Evolutionary conservation across 495 filamentous ascomycete genomes (phyloP).

Genomic region (Penicillium daleae): DNA sequence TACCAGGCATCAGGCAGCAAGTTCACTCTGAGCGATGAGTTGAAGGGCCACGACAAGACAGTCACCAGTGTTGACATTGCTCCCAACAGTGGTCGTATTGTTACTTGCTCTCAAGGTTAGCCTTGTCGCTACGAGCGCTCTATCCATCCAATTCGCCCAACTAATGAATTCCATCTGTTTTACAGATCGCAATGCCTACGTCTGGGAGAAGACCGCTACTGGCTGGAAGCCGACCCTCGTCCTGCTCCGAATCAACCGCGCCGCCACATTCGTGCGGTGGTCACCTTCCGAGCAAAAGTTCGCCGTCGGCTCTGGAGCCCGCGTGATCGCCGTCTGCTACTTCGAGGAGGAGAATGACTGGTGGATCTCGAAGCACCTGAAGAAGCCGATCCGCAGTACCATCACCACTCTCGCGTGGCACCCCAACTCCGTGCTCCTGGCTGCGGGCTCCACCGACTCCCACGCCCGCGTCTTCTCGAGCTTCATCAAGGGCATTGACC

Average conservation of each 20-base stretch:
- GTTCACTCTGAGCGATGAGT: slow-evolving; percentile 85
- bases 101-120: slow-evolving; percentile 93
- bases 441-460: slow-evolving; percentile 94
- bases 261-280: slow-evolving; percentile 97
- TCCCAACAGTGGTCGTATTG: slow-evolving; percentile 84
- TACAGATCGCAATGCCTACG: slow-evolving; percentile 95
- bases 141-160: neutral
- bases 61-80: slow-evolving; percentile 97
- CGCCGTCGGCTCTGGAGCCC: slow-evolving; percentile 92
- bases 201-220: slow-evolving; percentile 88
- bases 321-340: slow-evolving; percentile 97
- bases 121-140: neutral
- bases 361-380: slow-evolving; percentile 99
- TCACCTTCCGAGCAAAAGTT: slow-evolving; percentile 96
- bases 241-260: slow-evolving; percentile 94
- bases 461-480: slow-evolving; percentile 93
- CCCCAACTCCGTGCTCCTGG: slow-evolving; percentile 92
- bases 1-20: slow-evolving; percentile 74
- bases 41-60: slow-evolving; percentile 94
- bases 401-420: slow-evolving; percentile 95
- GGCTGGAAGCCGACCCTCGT: slow-evolving; percentile 98
- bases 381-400: slow-evolving; percentile 96
- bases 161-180: slow-evolving; percentile 14
- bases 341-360: slow-evolving; percentile 99
- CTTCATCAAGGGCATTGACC: slow-evolving; percentile 94